Percentiles rank a stretch among this genome's conserved stretches.
phyloP scores from a whole-genome alignment of 306 rosid genomes.

The Prunus armeniaca region DNA sequence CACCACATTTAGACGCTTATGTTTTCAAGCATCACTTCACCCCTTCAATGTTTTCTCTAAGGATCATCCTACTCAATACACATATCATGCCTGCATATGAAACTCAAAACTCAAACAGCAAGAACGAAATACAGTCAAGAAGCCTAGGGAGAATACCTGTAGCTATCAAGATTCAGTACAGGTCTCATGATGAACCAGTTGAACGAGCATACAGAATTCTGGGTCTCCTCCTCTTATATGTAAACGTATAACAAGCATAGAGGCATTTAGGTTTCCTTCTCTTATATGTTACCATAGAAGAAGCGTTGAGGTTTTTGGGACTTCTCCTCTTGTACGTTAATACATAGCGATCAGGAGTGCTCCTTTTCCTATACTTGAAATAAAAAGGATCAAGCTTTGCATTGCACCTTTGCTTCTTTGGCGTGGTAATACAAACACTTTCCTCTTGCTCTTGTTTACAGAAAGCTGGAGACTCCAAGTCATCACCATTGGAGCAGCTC shows the following conservation, averaged over 20 bases:
- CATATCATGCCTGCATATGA: neutral
- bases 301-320: neutral
- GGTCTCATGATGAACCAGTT: neutral
- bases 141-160: neutral
- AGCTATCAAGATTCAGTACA: neutral
- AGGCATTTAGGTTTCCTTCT: neutral
- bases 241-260: neutral
- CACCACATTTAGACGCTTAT: neutral
- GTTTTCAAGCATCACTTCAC: neutral
- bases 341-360: slow-evolving; percentile 26
- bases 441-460: slow-evolving; percentile 33
- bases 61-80: neutral
- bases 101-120: too few relatives aligned
- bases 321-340: slow-evolving; percentile 58
- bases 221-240: slow-evolving; percentile 12
- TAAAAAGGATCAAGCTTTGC: slow-evolving; percentile 31
- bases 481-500: slow-evolving; percentile 46
- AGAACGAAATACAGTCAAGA: too few relatives aligned
- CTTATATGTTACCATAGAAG: slow-evolving; percentile 10
- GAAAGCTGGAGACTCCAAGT: slow-evolving; percentile 27
- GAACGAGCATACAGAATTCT: neutral
- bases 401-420: slow-evolving; percentile 23
- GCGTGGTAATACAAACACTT: slow-evolving; percentile 3
- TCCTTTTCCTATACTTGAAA: slow-evolving; percentile 31
- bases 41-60: neutral